Conservation (phyloP, 768 basidiomycete genomes). For the Imleria badia region DNA sequence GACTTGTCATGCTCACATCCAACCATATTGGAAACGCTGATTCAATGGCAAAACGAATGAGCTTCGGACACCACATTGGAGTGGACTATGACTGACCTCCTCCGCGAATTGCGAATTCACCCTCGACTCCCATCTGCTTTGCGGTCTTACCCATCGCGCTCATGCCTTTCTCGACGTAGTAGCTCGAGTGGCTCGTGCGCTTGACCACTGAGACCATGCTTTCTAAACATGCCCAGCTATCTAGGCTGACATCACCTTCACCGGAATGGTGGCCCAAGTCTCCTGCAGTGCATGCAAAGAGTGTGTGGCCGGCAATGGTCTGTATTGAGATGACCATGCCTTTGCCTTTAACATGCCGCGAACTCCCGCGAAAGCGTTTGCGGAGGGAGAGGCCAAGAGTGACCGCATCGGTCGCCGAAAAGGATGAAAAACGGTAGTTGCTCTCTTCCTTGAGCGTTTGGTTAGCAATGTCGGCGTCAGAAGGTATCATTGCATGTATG, state of each 20-base stretch:
- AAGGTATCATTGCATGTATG: slow-evolving; percentile 60
- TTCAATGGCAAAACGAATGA: slow-evolving; percentile 5
- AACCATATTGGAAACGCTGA: slow-evolving; percentile 85
- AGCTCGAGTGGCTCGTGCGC: slow-evolving; percentile 81
- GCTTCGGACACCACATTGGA: background rate
- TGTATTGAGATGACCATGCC: slow-evolving; percentile 82
- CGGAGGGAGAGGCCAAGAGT: slow-evolving; percentile 77
- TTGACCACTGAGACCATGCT: slow-evolving; percentile 78
- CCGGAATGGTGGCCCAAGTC: slow-evolving; percentile 68
- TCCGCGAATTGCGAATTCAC: slow-evolving; percentile 64
- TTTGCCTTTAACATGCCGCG: slow-evolving; percentile 72
- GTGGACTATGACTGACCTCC: slow-evolving; percentile 57
- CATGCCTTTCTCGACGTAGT: slow-evolving; percentile 86
- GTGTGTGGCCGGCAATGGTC: slow-evolving; percentile 71
- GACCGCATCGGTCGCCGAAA: slow-evolving; percentile 76
- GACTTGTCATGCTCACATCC: slow-evolving; percentile 46
- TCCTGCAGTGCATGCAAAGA: slow-evolving; percentile 83
- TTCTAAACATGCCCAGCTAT: slow-evolving; percentile 77
- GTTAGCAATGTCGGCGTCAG: slow-evolving; percentile 71
- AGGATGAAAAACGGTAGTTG: slow-evolving; percentile 67
- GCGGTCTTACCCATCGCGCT: slow-evolving; percentile 78
- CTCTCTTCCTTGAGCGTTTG: slow-evolving; percentile 72
- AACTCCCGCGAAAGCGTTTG: slow-evolving; percentile 77
- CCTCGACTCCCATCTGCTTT: slow-evolving; percentile 67
- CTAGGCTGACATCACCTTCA: slow-evolving; percentile 73